A percentile compares a stretch with the other conserved stretches of the same genome.
Conservation (phyloP, 345 rosid species). For the Eucalyptus curtisii region DNA sequence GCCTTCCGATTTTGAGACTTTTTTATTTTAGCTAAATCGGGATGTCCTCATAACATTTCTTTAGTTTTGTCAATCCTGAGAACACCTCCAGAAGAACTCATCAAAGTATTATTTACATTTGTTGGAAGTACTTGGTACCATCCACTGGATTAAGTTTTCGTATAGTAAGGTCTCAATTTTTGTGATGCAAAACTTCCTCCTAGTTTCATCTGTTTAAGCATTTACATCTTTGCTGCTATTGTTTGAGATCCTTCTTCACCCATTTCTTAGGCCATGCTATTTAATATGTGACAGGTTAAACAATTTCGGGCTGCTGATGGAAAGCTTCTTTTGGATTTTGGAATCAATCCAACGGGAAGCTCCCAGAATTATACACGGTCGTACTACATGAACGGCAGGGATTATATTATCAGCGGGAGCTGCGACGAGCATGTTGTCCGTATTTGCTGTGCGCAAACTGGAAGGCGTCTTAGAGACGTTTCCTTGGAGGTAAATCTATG, state of each 20-base stretch:
- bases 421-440: constrained; percentile 85
- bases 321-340: constrained; percentile 62
- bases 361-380: constrained; percentile 88
- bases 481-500: constrained; percentile 59
- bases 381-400: constrained; percentile 89
- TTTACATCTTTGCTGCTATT: neutral
- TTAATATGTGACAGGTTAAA: constrained; percentile 40
- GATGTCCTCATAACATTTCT: neutral
- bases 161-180: neutral
- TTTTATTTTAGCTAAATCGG: neutral
- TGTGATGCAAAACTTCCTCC: neutral
- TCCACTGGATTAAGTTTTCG: neutral
- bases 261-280: neutral
- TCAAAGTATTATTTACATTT: neutral
- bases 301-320: constrained; percentile 93
- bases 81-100: neutral
- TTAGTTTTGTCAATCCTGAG: neutral
- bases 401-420: constrained; percentile 86
- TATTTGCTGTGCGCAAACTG: constrained; percentile 95
- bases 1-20: neutral
- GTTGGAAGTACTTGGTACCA: neutral
- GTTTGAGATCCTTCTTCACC: neutral
- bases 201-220: neutral
- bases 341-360: constrained; percentile 64
- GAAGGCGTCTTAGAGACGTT: constrained; percentile 89